These are phyloP conservation scores for Camellia sinensis DNA, from an alignment of 148 eudicot species.

Conservation along the genomic window DNA sequence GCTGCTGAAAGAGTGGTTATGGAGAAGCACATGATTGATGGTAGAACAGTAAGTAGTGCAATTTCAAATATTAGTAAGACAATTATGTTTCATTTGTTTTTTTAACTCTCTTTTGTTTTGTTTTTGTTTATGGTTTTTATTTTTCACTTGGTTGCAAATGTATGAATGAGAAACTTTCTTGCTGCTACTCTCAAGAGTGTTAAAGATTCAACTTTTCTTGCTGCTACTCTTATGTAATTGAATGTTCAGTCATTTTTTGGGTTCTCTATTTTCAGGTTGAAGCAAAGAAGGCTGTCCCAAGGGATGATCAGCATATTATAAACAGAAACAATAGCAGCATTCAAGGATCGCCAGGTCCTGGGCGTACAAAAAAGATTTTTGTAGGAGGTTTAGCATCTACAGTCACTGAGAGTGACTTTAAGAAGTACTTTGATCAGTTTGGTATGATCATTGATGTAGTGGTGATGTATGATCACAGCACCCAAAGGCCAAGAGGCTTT, in stretches of 20 bases:
- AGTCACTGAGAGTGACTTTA: conserved; percentile 76
- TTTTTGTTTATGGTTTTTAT: background rate
- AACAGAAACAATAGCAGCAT: conserved; percentile 50
- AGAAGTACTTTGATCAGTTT: conserved; percentile 76
- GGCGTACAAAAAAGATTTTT: conserved; percentile 81
- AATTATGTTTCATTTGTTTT: background rate
- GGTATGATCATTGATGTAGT: conserved; percentile 84
- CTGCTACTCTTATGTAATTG: background rate
- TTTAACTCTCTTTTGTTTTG: background rate
- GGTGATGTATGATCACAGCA: conserved; percentile 93
- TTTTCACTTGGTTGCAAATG: background rate
- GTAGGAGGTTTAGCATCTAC: conserved; percentile 93
- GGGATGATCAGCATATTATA: conserved; percentile 69
- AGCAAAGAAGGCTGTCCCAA: conserved; percentile 89
- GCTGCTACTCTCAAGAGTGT: background rate
- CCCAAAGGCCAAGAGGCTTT: conserved; percentile 91
- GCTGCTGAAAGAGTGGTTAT: conserved; percentile 74
- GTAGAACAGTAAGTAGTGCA: conserved; percentile 66
- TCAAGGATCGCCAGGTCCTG: conserved; percentile 73
- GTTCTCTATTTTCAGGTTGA: conserved; percentile 56
- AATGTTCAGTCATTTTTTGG: background rate
- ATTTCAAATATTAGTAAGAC: background rate
- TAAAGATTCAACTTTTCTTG: background rate
- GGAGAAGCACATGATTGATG: conserved; percentile 86
- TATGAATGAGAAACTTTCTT: conserved; percentile 14